A percentile compares a stretch with the other conserved stretches of the same genome.
Conservation (phyloP, 2,329 filamentous ascomycete genomes). For the Ceratocystis lukuohia region DNA sequence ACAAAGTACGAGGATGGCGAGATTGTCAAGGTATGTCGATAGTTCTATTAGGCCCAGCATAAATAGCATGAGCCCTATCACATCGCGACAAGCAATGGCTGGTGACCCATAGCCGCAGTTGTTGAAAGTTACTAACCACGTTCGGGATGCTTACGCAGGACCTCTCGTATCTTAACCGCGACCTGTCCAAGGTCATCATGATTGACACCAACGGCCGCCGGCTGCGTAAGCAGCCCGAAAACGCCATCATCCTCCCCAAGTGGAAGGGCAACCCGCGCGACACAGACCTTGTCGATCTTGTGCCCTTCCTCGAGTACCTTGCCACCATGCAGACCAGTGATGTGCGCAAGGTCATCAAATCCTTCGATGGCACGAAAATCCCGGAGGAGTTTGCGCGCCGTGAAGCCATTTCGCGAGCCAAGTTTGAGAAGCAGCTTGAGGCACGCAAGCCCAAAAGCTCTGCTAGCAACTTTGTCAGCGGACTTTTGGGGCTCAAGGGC, state of each 20-base stretch:
- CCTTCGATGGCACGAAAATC: constrained; percentile 79
- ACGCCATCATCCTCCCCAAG: constrained; percentile 79
- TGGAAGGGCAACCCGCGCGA: constrained; percentile 79
- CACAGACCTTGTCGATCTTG: constrained; percentile 72
- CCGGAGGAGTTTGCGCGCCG: constrained; percentile 79
- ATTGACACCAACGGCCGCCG: constrained; percentile 76
- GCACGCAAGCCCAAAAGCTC: constrained; percentile 53
- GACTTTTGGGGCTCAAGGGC: constrained; percentile 66
- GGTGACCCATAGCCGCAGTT: too few relatives aligned
- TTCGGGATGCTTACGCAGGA: constrained; percentile 44
- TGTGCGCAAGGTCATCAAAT: constrained; percentile 72
- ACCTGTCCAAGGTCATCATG: constrained; percentile 88
- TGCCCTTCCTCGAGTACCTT: constrained; percentile 95
- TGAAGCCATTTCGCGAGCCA: constrained; percentile 71
- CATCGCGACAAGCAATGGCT: too few relatives aligned
- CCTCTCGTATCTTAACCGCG: constrained; percentile 92
- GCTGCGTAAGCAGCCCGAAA: constrained; percentile 84
- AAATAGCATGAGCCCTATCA: too few relatives aligned
- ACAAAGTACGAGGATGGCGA: constrained; percentile 93
- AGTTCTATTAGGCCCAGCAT: neutral
- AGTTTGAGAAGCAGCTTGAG: constrained; percentile 67
- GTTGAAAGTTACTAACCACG: neutral
- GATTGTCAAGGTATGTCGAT: constrained; percentile 65
- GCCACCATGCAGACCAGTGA: constrained; percentile 86
- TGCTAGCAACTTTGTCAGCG: constrained; percentile 53